Conservation (phyloP, 1,139 yeast genomes). For the Candida neerlandica region DNA sequence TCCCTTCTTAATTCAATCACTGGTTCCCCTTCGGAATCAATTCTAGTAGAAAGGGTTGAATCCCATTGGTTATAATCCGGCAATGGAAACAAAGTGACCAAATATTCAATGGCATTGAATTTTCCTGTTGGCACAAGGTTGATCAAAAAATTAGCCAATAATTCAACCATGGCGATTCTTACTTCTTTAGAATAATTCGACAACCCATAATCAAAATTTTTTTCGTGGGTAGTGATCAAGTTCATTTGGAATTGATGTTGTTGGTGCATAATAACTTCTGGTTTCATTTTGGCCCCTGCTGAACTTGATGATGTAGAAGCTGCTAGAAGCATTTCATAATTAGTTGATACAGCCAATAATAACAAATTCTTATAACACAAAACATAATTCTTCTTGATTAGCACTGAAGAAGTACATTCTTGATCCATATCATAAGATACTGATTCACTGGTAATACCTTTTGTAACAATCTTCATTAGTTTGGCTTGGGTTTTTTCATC, state of each 20-base stretch:
- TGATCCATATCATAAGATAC: constrained; percentile 23
- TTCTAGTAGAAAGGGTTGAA: constrained; percentile 13
- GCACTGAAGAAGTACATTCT: constrained; percentile 23
- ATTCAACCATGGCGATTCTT: constrained; percentile 41
- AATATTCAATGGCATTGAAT: constrained; percentile 38
- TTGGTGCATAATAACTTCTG: constrained; percentile 45
- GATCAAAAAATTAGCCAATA: constrained; percentile 36
- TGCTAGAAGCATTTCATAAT: constrained; percentile 42
- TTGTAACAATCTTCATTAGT: constrained; percentile 35
- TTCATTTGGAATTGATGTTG: constrained; percentile 41
- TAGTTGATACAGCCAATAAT: constrained; percentile 35
- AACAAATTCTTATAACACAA: constrained; percentile 36
- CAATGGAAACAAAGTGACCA: constrained; percentile 32
- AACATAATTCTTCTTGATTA: constrained; percentile 37
- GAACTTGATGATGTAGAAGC: constrained; percentile 40
- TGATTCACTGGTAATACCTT: constrained; percentile 24
- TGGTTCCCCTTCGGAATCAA: constrained; percentile 23
- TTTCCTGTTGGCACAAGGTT: constrained; percentile 46
- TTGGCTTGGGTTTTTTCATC: constrained; percentile 46
- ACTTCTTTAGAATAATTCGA: constrained; percentile 38
- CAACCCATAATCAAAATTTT: constrained; percentile 32
- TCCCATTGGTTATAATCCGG: constrained; percentile 34
- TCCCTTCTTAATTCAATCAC: constrained; percentile 23
- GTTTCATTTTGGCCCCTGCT: constrained; percentile 45
- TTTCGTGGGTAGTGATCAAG: constrained; percentile 35